Conservation (phyloP, 1,139 yeast genomes). For the Blastobotrys capitulatus region DNA sequence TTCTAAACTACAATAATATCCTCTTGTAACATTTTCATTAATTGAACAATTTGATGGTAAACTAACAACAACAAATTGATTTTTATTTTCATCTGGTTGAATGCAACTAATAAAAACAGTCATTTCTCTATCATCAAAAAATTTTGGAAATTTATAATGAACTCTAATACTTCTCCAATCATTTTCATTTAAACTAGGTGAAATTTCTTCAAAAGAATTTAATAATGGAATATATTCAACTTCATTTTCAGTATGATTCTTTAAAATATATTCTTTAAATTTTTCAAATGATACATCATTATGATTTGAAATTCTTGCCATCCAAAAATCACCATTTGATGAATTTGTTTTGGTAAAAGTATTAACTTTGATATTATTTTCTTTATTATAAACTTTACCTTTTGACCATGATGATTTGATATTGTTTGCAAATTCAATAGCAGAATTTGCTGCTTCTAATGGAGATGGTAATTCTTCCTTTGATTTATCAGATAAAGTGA, state of each 20-base stretch:
- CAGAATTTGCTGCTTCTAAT: slow-evolving; percentile 21
- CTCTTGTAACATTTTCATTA: slow-evolving; percentile 27
- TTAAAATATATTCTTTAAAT: slow-evolving; percentile 28
- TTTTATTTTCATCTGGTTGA: slow-evolving; percentile 30
- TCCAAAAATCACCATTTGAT: slow-evolving; percentile 41
- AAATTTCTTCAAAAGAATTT: slow-evolving; percentile 28
- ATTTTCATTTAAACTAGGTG: slow-evolving; percentile 13
- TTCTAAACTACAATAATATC: slow-evolving; percentile 55
- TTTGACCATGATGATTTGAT: slow-evolving; percentile 9
- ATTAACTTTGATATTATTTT: slow-evolving; percentile 28
- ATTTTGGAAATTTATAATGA: slow-evolving; percentile 47
- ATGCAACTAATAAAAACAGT: slow-evolving; percentile 44
- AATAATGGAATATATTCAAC: slow-evolving; percentile 38
- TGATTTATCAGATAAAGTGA: slow-evolving; percentile 21
- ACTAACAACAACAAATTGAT: slow-evolving; percentile 48
- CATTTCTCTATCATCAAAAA: slow-evolving; percentile 48
- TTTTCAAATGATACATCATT: slow-evolving; percentile 30
- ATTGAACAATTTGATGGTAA: slow-evolving; percentile 38
- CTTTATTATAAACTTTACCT: slow-evolving; percentile 16
- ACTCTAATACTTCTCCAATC: slow-evolving; percentile 34
- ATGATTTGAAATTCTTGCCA: slow-evolving; percentile 41
- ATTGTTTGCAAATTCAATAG: slow-evolving; percentile 20
- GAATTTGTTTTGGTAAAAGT: slow-evolving; percentile 33
- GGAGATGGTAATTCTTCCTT: slow-evolving; percentile 25
- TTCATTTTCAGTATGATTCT: slow-evolving; percentile 36